phyloP scores from a whole-genome alignment of 441 rosid genomes.

The Omphalea diandra region DNA sequence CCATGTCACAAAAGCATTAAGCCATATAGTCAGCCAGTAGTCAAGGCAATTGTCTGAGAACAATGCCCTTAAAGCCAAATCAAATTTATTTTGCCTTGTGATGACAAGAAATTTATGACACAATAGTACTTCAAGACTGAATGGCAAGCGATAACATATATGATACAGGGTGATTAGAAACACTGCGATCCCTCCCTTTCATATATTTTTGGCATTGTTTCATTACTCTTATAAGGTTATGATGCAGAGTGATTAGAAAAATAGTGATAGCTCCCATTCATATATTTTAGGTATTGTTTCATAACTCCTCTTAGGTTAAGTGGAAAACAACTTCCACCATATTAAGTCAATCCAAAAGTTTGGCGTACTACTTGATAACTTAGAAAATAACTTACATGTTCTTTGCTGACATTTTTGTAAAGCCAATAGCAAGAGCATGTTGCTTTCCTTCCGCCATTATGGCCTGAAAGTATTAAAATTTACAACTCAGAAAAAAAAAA shows the following conservation, averaged over 20 bases:
- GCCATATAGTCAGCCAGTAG: not conserved
- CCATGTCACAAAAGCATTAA: not conserved
- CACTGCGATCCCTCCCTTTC: no score
- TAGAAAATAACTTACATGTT: slow-evolving; percentile 69
- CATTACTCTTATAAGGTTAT: no score
- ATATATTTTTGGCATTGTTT: no score
- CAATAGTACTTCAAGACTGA: no score
- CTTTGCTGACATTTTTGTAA: slow-evolving; percentile 95
- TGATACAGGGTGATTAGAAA: no score
- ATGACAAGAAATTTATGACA: not conserved
- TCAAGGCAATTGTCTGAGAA: no score
- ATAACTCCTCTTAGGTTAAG: not conserved
- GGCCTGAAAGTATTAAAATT: slow-evolving; percentile 52
- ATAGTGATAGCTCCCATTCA: not conserved
- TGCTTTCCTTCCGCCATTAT: slow-evolving; percentile 99
- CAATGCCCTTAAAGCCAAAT: not conserved
- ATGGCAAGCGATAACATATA: not conserved
- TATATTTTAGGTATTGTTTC: not conserved
- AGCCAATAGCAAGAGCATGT: slow-evolving; percentile 96
- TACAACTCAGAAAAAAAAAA: slow-evolving; percentile 20
- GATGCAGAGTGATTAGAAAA: not conserved
- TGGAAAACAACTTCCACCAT: not conserved
- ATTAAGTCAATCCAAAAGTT: not conserved
- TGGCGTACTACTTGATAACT: not conserved
- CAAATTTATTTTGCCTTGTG: not conserved